Conservation (phyloP, 176 grass and related monocot genomes). For the Phoenix roebelenii region DNA sequence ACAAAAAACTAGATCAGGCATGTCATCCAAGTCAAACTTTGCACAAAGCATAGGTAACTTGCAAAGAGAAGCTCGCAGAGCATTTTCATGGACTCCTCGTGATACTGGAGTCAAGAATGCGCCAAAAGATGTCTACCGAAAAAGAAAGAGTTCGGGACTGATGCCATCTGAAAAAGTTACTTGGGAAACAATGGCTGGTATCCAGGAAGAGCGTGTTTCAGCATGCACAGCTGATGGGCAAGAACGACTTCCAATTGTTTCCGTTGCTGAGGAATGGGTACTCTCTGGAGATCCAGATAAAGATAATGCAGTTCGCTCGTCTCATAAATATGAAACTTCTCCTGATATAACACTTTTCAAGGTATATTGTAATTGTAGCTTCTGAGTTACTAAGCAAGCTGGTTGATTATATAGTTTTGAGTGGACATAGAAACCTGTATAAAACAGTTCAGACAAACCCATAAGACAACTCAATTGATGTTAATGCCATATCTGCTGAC, state of each 20-base stretch:
- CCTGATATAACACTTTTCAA: conserved; percentile 96
- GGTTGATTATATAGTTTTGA: no score
- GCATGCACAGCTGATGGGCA: conserved; percentile 52
- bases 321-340: conserved; percentile 86
- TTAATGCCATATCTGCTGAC: no score
- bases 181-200: conserved; percentile 45
- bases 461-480: no score
- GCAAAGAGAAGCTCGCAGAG: conserved; percentile 78
- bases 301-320: conserved; percentile 57
- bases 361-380: conserved; percentile 22
- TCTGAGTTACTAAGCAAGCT: not conserved
- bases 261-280: conserved; percentile 85
- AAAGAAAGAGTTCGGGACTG: conserved; percentile 82
- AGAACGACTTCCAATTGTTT: conserved; percentile 71
- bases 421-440: no score
- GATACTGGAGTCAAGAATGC: conserved; percentile 48
- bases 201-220: conserved; percentile 47
- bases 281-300: conserved; percentile 68
- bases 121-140: conserved; percentile 46
- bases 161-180: conserved; percentile 48
- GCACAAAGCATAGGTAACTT: conserved; percentile 74
- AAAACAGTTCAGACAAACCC: no score
- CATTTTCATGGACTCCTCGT: conserved; percentile 80
- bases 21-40: conserved; percentile 72
- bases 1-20: conserved; percentile 46